A percentile compares a stretch with the other conserved stretches of the same genome.
phyloP scores from a whole-genome alignment of 768 basidiomycete genomes.

The Hortiboletus campestris region DNA sequence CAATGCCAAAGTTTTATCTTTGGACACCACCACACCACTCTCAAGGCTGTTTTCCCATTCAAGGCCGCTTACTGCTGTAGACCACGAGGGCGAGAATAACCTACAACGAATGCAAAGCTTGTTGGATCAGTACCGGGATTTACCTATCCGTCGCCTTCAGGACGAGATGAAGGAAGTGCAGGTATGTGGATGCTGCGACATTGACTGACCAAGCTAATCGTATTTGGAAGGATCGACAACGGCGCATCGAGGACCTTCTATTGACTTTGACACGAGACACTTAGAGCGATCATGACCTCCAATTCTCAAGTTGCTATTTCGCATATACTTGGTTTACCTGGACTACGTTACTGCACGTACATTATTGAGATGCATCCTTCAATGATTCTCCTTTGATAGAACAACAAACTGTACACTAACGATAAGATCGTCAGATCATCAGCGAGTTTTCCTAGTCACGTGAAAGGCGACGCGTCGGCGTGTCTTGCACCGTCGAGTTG shows the following conservation, averaged over 20 bases:
- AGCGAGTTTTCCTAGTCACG: constrained; percentile 15
- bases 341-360: not conserved
- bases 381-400: too few species aligned
- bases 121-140: constrained; percentile 58
- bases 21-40: constrained; percentile 30
- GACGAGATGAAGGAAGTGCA: constrained; percentile 84
- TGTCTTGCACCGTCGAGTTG: not conserved
- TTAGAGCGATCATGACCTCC: constrained; percentile 29
- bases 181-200: constrained; percentile 37
- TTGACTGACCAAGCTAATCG: not conserved
- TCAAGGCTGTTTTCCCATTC: constrained; percentile 27
- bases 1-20: constrained; percentile 26
- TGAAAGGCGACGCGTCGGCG: constrained; percentile 13
- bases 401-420: too few species aligned
- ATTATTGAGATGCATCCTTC: too few species aligned
- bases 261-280: constrained; percentile 66
- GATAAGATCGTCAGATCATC: too few species aligned
- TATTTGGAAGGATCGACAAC: constrained; percentile 60
- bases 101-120: constrained; percentile 57
- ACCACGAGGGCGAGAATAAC: constrained; percentile 39
- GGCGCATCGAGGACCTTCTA: constrained; percentile 71
- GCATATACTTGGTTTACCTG: not conserved
- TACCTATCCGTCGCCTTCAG: constrained; percentile 66
- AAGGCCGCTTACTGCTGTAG: constrained; percentile 19
- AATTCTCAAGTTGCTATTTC: not conserved